Conservation (phyloP, 495 filamentous ascomycete genomes). For the Daldinia childiae region DNA sequence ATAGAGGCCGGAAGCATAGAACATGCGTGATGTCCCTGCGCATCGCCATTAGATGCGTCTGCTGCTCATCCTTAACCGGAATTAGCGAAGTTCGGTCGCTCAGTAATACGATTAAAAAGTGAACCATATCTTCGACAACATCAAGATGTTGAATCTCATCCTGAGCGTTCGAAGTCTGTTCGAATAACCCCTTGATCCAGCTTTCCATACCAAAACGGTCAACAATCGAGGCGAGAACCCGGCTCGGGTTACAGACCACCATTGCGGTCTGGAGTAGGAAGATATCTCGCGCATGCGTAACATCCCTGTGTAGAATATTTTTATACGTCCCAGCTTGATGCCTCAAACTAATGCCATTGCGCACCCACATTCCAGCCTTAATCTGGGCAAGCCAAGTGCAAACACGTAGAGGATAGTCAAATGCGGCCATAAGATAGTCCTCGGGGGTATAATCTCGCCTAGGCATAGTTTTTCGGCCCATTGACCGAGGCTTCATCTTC, state of each 20-base stretch:
- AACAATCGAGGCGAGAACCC: slow-evolving; percentile 87
- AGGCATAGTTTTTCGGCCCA: slow-evolving; percentile 63
- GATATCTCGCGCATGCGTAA: slow-evolving; percentile 93
- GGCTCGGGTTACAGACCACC: slow-evolving; percentile 82
- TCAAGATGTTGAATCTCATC: slow-evolving; percentile 90
- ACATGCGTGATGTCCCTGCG: slow-evolving; percentile 91
- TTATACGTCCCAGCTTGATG: slow-evolving; percentile 95
- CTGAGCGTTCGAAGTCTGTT: slow-evolving; percentile 67
- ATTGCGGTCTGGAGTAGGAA: slow-evolving; percentile 92
- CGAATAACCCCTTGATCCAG: slow-evolving; percentile 88
- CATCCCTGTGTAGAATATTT: slow-evolving; percentile 84
- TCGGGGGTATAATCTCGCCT: slow-evolving; percentile 65
- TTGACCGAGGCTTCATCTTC: slow-evolving; percentile 62
- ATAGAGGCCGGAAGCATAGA: slow-evolving; percentile 93
- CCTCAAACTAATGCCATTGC: slow-evolving; percentile 92
- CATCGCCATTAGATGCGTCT: slow-evolving; percentile 74
- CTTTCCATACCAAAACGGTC: slow-evolving; percentile 88
- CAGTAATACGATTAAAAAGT: slow-evolving; percentile 87
- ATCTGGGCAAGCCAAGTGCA: slow-evolving; percentile 98
- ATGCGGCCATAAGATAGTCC: slow-evolving; percentile 84
- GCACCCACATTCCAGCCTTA: slow-evolving; percentile 98
- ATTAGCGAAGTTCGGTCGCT: slow-evolving; percentile 87
- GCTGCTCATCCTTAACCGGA: slow-evolving; percentile 70
- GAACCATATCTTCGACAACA: slow-evolving; percentile 94
- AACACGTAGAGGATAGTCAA: slow-evolving; percentile 91